Base-by-base conservation (phyloP, 768 basidiomycete species). In the Cyathus striatus region DNA sequence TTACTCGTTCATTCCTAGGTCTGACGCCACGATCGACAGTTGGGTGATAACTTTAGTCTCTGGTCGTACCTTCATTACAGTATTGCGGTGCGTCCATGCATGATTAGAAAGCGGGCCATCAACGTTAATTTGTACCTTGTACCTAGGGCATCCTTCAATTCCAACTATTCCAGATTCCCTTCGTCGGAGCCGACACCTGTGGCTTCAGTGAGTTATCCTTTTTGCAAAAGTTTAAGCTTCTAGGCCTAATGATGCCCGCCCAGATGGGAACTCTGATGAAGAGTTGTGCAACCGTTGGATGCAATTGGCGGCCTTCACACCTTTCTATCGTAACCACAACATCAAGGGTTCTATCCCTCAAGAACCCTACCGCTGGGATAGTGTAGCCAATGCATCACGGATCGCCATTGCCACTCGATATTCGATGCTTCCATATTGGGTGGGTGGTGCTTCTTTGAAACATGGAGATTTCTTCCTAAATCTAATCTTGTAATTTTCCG, bases 211-310 rank as follows among this genome's bases (percentile, higher is more conserved):
- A 45, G 71, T 37, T 20, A 20, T 42, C 37, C 21, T 47, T 24
- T 43, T 36, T 46, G 24, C 23, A 41, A 36, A 43, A 51, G 40
- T 49, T 40, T 37, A 30, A n/a, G n/a, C n/a, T n/a, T n/a, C n/a
- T n/a, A n/a, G n/a, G n/a, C n/a, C n/a, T n/a, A n/a, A n/a, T n/a
- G n/a, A n/a, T n/a, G n/a, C n/a, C n/a, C n/a, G 17, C 9, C 20
- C 46, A 69, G 65, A 68, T 47, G 76, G 67, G 2, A 88, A 90
- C 57, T 81, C 82, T 6, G 77, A 87, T 50, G 88, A 90, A 59
- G 86, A 90, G 57, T 70, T 91, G 7, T 86, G 86, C 61, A 82
- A 81, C 48, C 75, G 89, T 14, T 91, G 89, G 89, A 89, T 87
- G 86, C 81, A 84, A 57, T 72, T 90, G n/a, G 72, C 83, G 3